Evolutionary conservation across 1,139 yeast species (phyloP).

Genomic region (Geotrichum armillariae): DNA sequence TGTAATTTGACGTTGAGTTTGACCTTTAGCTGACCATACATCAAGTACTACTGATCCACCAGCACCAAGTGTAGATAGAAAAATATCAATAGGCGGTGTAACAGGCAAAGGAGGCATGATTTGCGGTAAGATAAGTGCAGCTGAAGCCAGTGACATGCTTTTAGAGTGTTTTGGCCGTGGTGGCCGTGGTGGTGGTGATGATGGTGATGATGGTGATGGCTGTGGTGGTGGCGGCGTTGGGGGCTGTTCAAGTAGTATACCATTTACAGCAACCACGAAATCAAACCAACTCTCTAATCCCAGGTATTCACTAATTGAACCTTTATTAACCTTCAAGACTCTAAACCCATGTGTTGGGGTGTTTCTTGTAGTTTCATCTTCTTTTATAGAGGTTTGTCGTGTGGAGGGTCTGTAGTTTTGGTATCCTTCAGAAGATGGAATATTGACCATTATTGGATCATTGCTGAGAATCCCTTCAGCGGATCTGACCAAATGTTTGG

Average conservation of each 20-base stretch:
- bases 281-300: constrained; percentile 87
- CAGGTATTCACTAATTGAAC: constrained; percentile 45
- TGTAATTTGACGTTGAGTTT: constrained; percentile 53
- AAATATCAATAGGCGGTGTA: constrained; percentile 32
- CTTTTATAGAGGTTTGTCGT: too few relatives aligned
- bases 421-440: constrained; percentile 22
- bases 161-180: constrained; percentile 7
- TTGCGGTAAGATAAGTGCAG: constrained; percentile 29
- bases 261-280: constrained; percentile 74
- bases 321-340: constrained; percentile 50
- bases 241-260: constrained; percentile 48
- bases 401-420: constrained; percentile 6
- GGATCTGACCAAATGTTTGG: constrained; percentile 76
- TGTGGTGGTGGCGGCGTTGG: not conserved
- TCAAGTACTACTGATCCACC: constrained; percentile 50
- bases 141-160: constrained; percentile 20
- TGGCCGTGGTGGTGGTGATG: not conserved
- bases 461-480: constrained; percentile 51
- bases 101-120: constrained; percentile 24
- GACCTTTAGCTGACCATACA: constrained; percentile 92
- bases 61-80: constrained; percentile 34
- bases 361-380: constrained; percentile 39
- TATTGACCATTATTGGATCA: constrained; percentile 36
- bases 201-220: not conserved
- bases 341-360: constrained; percentile 52